Conservation (phyloP, 371 early-diverging fungal species). For the Cokeromyces recurvatus region DNA sequence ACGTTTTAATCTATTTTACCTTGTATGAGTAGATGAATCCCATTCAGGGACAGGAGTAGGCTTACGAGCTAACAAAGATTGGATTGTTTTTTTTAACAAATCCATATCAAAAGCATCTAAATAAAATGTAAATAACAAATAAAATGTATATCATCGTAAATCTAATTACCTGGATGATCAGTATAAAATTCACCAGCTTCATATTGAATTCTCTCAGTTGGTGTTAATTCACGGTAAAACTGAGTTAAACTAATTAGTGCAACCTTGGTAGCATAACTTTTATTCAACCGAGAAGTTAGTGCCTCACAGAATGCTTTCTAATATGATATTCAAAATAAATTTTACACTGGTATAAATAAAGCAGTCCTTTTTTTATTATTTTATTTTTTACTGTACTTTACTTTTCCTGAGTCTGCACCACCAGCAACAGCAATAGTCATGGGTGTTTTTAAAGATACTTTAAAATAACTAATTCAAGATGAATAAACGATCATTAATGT, state of each 20-base stretch:
- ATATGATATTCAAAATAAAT: no score
- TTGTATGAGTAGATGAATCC: slow-evolving; percentile 39
- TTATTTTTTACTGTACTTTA: slow-evolving; percentile 7
- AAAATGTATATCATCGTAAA: neutral
- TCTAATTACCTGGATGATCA: slow-evolving; percentile 50
- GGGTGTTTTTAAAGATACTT: slow-evolving; percentile 35
- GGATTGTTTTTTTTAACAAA: slow-evolving; percentile 39
- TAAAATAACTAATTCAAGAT: slow-evolving; percentile 29
- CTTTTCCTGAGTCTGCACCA: slow-evolving; percentile 42
- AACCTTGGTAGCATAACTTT: slow-evolving; percentile 29
- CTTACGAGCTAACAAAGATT: slow-evolving; percentile 38
- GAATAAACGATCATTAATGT: neutral
- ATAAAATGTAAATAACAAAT: neutral
- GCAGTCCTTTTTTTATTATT: no score
- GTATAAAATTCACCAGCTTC: slow-evolving; percentile 41
- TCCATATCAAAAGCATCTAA: slow-evolving; percentile 58
- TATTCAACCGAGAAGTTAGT: slow-evolving; percentile 19
- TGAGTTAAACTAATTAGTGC: slow-evolving; percentile 46
- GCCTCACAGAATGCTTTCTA: slow-evolving; percentile 26
- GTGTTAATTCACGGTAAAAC: slow-evolving; percentile 51
- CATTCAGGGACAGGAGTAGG: slow-evolving; percentile 48
- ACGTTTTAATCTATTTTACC: slow-evolving; percentile 22
- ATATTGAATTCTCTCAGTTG: slow-evolving; percentile 36
- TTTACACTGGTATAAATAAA: no score
- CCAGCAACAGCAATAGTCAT: slow-evolving; percentile 44